Percentiles rank a stretch among this genome's conserved stretches.
Conservation (phyloP, 805 yeast genomes). For the Wickerhamiella cacticola region DNA sequence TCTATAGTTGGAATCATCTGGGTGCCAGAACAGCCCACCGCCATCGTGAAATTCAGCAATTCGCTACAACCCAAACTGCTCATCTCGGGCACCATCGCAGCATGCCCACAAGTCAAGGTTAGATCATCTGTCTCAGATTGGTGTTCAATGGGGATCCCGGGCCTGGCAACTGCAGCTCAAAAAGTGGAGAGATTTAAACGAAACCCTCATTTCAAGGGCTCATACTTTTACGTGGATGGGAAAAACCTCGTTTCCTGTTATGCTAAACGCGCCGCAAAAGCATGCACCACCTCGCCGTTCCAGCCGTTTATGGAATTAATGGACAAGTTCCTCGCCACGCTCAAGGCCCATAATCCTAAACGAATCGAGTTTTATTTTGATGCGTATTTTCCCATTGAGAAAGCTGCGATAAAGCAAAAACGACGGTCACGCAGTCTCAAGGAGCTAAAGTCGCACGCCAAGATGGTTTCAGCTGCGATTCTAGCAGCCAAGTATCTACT, state of each 20-base stretch:
- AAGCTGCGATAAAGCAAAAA: not conserved
- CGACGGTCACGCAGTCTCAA: conserved; percentile 8
- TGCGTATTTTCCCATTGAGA: conserved; percentile 3
- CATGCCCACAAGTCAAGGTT: too few relatives aligned
- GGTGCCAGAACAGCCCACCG: too few relatives aligned
- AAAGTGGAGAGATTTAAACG: not conserved
- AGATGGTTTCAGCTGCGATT: not conserved
- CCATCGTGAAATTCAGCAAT: too few relatives aligned
- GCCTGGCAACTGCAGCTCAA: not conserved
- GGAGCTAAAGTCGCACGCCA: conserved; percentile 5
- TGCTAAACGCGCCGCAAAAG: not conserved
- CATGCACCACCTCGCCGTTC: not conserved
- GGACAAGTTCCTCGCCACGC: not conserved
- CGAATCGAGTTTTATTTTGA: conserved; percentile 6
- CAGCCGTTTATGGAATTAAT: not conserved
- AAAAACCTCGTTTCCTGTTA: not conserved
- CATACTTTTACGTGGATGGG: conserved; percentile 5
- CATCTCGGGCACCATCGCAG: too few relatives aligned
- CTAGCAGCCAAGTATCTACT: conserved; percentile 2
- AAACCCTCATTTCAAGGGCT: not conserved
- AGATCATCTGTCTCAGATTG: too few relatives aligned
- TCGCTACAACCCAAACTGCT: too few relatives aligned
- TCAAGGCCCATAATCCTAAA: not conserved
- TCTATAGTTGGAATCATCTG: too few relatives aligned
- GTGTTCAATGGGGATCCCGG: conserved; percentile 12